Conservation (phyloP, 441 rosid genomes). For the Rhodomyrtus psidioides region DNA sequence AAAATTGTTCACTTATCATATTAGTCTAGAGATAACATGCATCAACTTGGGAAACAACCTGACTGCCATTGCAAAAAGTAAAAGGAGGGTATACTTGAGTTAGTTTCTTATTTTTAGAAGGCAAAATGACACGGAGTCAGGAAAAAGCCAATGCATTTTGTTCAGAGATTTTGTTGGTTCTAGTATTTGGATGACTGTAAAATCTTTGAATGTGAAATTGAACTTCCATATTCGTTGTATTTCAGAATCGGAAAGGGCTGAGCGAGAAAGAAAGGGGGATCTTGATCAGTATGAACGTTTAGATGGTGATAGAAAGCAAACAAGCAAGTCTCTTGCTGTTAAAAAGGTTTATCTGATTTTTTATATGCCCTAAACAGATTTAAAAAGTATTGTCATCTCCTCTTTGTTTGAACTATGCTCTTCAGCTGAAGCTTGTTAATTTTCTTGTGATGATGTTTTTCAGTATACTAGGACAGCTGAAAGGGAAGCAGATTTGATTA, state of each 20-base stretch:
- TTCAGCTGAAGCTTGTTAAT: conserved; percentile 12
- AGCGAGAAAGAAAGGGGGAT: conserved; percentile 98
- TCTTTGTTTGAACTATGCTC: not conserved
- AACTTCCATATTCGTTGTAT: conserved; percentile 7
- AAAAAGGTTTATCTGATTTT: conserved; percentile 48
- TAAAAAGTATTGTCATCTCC: not conserved
- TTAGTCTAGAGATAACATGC: not conserved
- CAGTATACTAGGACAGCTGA: conserved; percentile 96
- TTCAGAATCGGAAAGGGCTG: conserved; percentile 84
- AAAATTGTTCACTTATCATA: not conserved
- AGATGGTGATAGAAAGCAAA: conserved; percentile 94
- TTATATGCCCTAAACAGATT: not conserved
- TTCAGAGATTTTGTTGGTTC: not conserved
- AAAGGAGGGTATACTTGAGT: not conserved
- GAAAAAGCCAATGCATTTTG: not conserved
- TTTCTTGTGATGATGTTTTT: conserved; percentile 8
- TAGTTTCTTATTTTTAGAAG: not conserved
- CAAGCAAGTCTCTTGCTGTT: conserved; percentile 73
- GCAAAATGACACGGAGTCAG: not conserved
- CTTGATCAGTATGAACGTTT: conserved; percentile 90
- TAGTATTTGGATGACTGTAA: not conserved
- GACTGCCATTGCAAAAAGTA: not conserved
- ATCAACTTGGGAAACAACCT: not conserved
- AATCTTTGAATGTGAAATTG: not conserved
- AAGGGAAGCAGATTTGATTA: conserved; percentile 83